Percentiles rank a stretch among this genome's conserved stretches.
Evolutionary conservation across 2,329 filamentous ascomycete species (phyloP).

Genomic region (Hirsutella rhossiliensis): DNA sequence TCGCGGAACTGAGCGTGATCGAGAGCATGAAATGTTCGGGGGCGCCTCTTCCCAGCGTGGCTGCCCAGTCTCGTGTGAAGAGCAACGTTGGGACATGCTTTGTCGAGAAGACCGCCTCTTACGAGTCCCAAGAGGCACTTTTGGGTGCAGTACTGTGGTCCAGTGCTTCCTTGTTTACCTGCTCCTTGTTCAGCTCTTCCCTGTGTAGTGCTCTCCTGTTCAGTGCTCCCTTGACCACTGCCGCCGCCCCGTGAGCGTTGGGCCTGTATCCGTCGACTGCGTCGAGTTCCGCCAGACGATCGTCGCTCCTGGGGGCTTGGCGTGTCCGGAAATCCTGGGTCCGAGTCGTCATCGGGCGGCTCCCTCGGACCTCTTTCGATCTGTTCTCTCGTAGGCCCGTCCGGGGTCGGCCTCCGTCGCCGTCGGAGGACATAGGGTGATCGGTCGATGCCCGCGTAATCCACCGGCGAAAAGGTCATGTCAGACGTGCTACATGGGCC

Average conservation of each 20-base stretch:
- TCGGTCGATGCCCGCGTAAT: slow-evolving; percentile 8
- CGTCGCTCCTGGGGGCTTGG: background rate
- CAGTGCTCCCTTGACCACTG: background rate
- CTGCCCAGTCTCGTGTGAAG: slow-evolving; percentile 13
- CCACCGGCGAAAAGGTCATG: slow-evolving; percentile 6
- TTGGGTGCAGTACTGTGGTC: slow-evolving; percentile 22
- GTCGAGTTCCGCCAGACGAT: slow-evolving; percentile 3
- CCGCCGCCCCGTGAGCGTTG: slow-evolving; percentile 1
- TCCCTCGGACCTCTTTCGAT: no score
- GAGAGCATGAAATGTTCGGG: slow-evolving; percentile 14
- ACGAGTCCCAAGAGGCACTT: slow-evolving; percentile 25
- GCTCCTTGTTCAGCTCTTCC: no score
- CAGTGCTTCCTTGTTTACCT: background rate
- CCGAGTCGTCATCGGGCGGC: background rate
- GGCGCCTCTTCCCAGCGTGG: no score
- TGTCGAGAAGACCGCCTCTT: slow-evolving; percentile 16
- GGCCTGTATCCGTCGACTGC: slow-evolving; percentile 8
- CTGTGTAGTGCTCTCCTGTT: no score
- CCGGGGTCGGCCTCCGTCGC: no score
- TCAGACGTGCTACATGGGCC: slow-evolving; percentile 5
- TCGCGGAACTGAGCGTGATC: slow-evolving; percentile 13
- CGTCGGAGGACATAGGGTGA: no score
- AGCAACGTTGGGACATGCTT: slow-evolving; percentile 23
- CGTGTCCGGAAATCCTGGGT: slow-evolving; percentile 1
- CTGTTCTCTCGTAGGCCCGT: no score